Base-by-base conservation (phyloP, 2,329 filamentous ascomycete species). In the Podosphaera fusca region DNA sequence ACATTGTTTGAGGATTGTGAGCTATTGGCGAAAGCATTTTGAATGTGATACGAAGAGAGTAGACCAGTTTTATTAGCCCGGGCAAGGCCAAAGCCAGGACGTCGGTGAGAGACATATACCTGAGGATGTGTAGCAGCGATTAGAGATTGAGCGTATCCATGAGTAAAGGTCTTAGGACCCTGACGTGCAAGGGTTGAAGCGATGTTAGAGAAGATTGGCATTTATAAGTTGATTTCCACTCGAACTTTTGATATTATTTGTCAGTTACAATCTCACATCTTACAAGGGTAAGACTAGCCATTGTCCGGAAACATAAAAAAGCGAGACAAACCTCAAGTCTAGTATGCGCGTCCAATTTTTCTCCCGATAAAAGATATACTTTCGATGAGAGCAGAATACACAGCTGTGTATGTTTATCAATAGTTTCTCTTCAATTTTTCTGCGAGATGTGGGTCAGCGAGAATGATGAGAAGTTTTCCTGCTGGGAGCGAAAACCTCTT, bases 111-210 rank as follows among this genome's bases (percentile, higher is more conserved):
- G 69, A 80, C 87, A 69, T 74, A 81, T 77, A 82, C 87, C 77
- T 83, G 89, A 58, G 78, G 79, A 61, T 95, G 88, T 62, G 87
- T 87, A 66, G 88, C 90, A 68, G 92, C 92, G 73, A 98, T 88
- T 73, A 96, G 84, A 61, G 89, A 95, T 71, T 96, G 90, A 66
- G 89, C 89, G 79, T 95, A 96, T 73, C 90, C 90, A 80, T 96
- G 87, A 70, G 87, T 90, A 71, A 96, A 85, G 68, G 89, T 88
- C 76, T 96, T 96, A 69, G 87, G 85, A 84, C 87, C 89, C 79
- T 90, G 86, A 77, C 92, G 90, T 81, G 94, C 87, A 77, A 96
- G 86, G 76, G 78, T 82, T 73, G 80, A 76, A 72, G 81, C 82
- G 63, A 83, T 73, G 68, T 77, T 79, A 61, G 79, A 81, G 71